Base-by-base conservation (phyloP, 805 yeast species). In the Wickerhamomyces rabaulensis region DNA sequence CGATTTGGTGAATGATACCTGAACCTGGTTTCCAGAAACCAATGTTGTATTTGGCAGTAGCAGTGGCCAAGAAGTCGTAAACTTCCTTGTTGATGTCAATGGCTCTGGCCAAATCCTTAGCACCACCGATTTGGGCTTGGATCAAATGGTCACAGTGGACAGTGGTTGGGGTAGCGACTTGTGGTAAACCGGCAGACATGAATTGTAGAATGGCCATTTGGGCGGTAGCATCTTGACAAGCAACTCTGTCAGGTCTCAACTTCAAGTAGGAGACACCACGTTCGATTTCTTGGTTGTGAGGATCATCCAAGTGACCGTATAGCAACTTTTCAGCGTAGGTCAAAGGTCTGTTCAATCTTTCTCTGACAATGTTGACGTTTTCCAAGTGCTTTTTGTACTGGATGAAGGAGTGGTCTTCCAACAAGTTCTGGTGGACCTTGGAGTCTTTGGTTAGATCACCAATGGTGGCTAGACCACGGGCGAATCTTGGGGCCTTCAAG, bases 21-120 rank as follows among this genome's bases (percentile, higher is more conserved):
- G 97, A 90, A 64, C 97, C 97, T 61, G 97, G 97, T 66, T 91
- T 91, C 98, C 98, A 91, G 82, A 91, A 91, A 70, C 95, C 97
- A 69, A 91, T 86, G 75, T 92, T 90, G 75, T 91, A 91, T 75
- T 90, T 91, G 61, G 92, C 90, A 62, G 95, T 89, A 55, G 96
- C 91, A 48, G 90, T 72, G 55, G 87, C 79, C 68, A 91, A 78
- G 74, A 91, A 92, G 70, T 91, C 95, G 70, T 81, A 91, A 54
- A 91, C 97, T 74, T 91, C 98, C 71, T 85, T 86, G 80, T 91
- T 91, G 61, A 88, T 76, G 62, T 85, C 86, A 55, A 88, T 82
- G 57, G 97, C 95, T 64, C 90, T 82, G 47, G 80, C 79, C 66
- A 92, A 78, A 73, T 91, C 98, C 67, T 78, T 74, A 44, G 78